These are phyloP conservation scores for Candida maltosa DNA, from an alignment of 805 yeast genomes.

Conservation along the genomic window DNA sequence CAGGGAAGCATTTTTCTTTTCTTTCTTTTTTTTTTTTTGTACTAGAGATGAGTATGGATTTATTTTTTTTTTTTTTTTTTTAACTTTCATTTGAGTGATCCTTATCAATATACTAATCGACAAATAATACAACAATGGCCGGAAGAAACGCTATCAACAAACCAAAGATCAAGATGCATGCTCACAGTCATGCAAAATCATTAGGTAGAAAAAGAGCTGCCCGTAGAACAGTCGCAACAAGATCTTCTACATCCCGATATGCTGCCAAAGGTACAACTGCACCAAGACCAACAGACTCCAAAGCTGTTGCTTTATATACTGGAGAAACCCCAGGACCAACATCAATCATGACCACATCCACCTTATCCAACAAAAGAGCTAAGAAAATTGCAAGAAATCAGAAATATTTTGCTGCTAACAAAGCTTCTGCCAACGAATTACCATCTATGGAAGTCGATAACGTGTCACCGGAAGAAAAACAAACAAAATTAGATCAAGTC, in stretches of 20 bases:
- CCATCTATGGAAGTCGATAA: slow-evolving; percentile 46
- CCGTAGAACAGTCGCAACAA: slow-evolving; percentile 39
- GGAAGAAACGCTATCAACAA: slow-evolving; percentile 72
- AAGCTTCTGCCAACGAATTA: slow-evolving; percentile 46
- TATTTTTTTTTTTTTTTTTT: too few relatives aligned
- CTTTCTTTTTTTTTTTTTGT: too few relatives aligned
- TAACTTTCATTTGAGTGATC: too few relatives aligned
- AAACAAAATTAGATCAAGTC: slow-evolving; percentile 42
- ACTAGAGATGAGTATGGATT: too few relatives aligned
- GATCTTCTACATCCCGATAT: slow-evolving; percentile 41
- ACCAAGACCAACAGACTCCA: slow-evolving; percentile 41
- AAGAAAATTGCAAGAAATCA: slow-evolving; percentile 77
- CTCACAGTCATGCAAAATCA: slow-evolving; percentile 48
- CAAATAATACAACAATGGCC: slow-evolving; percentile 8
- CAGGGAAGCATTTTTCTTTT: too few relatives aligned
- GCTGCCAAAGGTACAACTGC: slow-evolving; percentile 31
- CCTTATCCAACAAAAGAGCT: slow-evolving; percentile 74
- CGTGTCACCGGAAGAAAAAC: slow-evolving; percentile 17
- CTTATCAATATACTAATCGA: too few relatives aligned
- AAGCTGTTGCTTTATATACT: slow-evolving; percentile 43
- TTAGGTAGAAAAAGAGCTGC: slow-evolving; percentile 55
- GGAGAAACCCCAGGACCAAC: slow-evolving; percentile 29
- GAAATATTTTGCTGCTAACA: slow-evolving; percentile 63
- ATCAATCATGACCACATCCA: slow-evolving; percentile 48
- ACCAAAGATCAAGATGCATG: slow-evolving; percentile 59